phyloP scores from a whole-genome alignment of 768 basidiomycete species.

The Tylopilus intermedius region DNA sequence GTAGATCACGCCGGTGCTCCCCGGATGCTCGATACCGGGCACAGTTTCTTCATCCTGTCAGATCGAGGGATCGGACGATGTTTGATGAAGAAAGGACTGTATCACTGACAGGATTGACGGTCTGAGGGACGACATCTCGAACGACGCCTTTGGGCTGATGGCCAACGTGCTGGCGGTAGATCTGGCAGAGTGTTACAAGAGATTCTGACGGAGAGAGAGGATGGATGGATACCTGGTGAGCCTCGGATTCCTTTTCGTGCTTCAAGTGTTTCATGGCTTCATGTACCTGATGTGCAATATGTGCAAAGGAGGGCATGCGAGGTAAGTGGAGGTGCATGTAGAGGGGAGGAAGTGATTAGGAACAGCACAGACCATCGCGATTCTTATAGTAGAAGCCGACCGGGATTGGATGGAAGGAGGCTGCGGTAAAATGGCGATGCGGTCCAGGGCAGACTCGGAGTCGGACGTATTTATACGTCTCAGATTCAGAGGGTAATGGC shows the following conservation, averaged over 20 bases:
- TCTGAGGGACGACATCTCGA: slow-evolving; percentile 65
- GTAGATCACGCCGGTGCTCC: slow-evolving; percentile 65
- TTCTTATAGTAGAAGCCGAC: slow-evolving; percentile 34
- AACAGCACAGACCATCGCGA: slow-evolving; percentile 36
- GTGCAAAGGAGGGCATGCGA: slow-evolving; percentile 25
- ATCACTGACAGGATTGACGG: slow-evolving; percentile 57
- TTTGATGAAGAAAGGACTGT: neutral
- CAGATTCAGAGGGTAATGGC: neutral
- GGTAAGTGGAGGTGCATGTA: slow-evolving; percentile 31
- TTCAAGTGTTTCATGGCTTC: slow-evolving; percentile 63
- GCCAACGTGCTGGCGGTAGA: slow-evolving; percentile 68
- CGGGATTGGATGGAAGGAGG: slow-evolving; percentile 7
- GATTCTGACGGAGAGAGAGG: neutral
- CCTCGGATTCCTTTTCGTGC: slow-evolving; percentile 82
- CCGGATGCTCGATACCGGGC: slow-evolving; percentile 80
- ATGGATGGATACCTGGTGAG: slow-evolving; percentile 58
- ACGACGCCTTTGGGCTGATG: slow-evolving; percentile 61
- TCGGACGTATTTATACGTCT: slow-evolving; percentile 19
- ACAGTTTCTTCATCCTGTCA: slow-evolving; percentile 81
- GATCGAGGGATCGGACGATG: slow-evolving; percentile 1
- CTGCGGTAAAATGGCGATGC: slow-evolving; percentile 17
- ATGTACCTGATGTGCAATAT: slow-evolving; percentile 52
- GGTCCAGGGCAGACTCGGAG: neutral
- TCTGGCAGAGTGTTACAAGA: slow-evolving; percentile 38
- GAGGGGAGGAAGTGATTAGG: neutral